Conservation (phyloP, 192 early-diverging fungal species). For the Coemansia sp. region DNA sequence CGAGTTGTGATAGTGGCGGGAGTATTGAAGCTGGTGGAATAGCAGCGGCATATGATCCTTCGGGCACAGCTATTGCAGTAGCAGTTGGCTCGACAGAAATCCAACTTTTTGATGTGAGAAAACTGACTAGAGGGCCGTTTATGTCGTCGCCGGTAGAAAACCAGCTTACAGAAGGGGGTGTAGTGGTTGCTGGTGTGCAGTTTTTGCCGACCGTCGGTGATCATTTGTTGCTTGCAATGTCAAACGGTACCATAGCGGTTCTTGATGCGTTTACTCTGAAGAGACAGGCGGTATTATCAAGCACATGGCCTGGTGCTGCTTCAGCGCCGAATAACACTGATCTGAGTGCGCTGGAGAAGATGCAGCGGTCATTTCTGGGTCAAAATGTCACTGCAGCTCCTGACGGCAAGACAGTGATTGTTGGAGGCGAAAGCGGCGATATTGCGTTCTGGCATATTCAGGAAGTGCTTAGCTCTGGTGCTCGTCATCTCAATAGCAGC, state of each 20-base stretch:
- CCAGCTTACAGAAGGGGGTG: too few species aligned
- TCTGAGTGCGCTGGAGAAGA: not conserved
- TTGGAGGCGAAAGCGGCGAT: conserved; percentile 25
- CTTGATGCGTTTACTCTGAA: conserved; percentile 24
- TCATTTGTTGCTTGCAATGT: conserved; percentile 24
- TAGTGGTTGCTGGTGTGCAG: conserved; percentile 15
- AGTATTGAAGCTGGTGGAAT: conserved; percentile 5
- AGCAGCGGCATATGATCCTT: conserved; percentile 74
- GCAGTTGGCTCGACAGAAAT: conserved; percentile 54
- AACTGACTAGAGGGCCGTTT: conserved; percentile 56
- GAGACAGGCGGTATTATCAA: conserved; percentile 3
- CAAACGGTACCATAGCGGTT: conserved; percentile 15
- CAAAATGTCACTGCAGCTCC: conserved; percentile 37
- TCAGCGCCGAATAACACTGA: not conserved
- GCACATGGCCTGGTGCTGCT: not conserved
- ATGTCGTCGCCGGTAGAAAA: conserved; percentile 2
- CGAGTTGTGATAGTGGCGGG: not conserved
- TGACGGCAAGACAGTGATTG: conserved; percentile 30
- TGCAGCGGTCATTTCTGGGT: conserved; percentile 24
- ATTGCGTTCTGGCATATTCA: conserved; percentile 36
- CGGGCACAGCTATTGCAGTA: conserved; percentile 75
- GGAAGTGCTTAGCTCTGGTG: not conserved
- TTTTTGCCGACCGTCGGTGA: conserved; percentile 41
- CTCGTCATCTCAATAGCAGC: not conserved
- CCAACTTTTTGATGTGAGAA: conserved; percentile 71